phyloP scores from a whole-genome alignment of 1,284 basidiomycete genomes.

The Coriolopsis trogii region DNA sequence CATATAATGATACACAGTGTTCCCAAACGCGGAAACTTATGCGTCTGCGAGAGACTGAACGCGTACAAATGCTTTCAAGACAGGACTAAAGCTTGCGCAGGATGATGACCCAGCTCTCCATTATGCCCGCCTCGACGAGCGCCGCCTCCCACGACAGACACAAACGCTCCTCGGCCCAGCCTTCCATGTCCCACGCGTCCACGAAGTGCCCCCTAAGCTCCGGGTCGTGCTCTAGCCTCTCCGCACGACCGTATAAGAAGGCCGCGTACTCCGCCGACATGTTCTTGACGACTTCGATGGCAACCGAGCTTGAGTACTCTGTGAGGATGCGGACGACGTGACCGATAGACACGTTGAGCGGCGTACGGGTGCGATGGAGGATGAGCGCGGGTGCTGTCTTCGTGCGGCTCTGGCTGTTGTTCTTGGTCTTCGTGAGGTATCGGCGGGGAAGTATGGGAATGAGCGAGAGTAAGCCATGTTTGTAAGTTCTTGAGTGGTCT shows the following conservation, averaged over 20 bases:
- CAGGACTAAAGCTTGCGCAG: conserved; percentile 22
- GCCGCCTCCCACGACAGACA: conserved; percentile 55
- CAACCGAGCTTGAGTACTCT: conserved; percentile 31
- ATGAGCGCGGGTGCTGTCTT: no score
- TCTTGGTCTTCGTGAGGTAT: no score
- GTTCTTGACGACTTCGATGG: conserved; percentile 44
- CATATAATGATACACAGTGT: no score
- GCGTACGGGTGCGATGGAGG: conserved; percentile 31
- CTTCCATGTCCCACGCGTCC: conserved; percentile 37
- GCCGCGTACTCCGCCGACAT: conserved; percentile 43
- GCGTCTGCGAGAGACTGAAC: neutral
- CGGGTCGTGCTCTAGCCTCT: conserved; percentile 33
- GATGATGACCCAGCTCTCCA: conserved; percentile 41
- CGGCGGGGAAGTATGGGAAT: conserved; percentile 39
- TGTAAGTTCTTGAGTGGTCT: no score
- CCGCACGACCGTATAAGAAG: conserved; percentile 29
- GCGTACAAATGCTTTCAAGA: neutral
- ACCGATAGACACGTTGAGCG: conserved; percentile 36
- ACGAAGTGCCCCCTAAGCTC: conserved; percentile 34
- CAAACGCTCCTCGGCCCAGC: conserved; percentile 53
- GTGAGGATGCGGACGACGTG: conserved; percentile 38
- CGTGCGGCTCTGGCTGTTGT: no score
- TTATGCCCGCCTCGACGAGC: conserved; percentile 41
- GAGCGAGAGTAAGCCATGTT: no score
- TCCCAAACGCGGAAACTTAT: neutral